A percentile compares a stretch with the other conserved stretches of the same genome.
phyloP scores from a whole-genome alignment of 2,329 filamentous ascomycete genomes.

The Talaromyces sp. region DNA sequence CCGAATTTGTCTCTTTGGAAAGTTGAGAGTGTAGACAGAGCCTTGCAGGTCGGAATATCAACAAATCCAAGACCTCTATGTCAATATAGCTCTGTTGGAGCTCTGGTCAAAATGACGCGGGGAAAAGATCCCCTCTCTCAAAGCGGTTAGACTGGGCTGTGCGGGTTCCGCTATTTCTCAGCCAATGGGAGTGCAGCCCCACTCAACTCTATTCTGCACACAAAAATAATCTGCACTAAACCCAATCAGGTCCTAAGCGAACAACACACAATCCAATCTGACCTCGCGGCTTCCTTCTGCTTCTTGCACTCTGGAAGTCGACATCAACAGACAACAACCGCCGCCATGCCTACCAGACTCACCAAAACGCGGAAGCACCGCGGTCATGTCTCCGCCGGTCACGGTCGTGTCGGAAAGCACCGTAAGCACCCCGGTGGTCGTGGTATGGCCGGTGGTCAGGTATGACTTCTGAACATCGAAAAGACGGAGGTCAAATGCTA shows the following conservation, averaged over 20 bases:
- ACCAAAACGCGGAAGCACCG: slow-evolving; percentile 60
- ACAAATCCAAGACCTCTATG: not conserved
- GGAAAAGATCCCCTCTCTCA: slow-evolving; percentile 15
- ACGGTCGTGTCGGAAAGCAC: slow-evolving; percentile 99
- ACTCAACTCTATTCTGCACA: slow-evolving; percentile 18
- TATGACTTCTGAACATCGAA: slow-evolving; percentile 2
- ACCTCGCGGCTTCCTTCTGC: slow-evolving; percentile 4
- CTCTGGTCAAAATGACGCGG: slow-evolving; percentile 17
- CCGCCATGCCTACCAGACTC: slow-evolving; percentile 53
- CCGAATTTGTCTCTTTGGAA: not conserved
- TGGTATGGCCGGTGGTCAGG: slow-evolving; percentile 86
- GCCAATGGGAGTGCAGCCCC: not conserved
- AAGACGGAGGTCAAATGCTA: not conserved
- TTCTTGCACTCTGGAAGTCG: slow-evolving; percentile 21
- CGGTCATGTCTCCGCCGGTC: slow-evolving; percentile 96
- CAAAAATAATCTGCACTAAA: slow-evolving; percentile 3
- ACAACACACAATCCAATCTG: slow-evolving; percentile 18
- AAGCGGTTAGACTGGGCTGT: slow-evolving; percentile 15
- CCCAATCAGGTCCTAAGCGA: slow-evolving; percentile 18
- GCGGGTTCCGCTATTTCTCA: not conserved
- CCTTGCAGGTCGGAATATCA: not conserved
- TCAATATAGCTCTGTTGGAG: not conserved
- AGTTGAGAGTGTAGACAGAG: not conserved
- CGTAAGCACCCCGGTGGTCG: slow-evolving; percentile 81
- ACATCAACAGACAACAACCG: slow-evolving; percentile 21